Evolutionary conservation across 2,329 filamentous ascomycete genomes (phyloP), one percentile per base, ranked within the genome.

Genomic region (Aspergillus ochraceus): DNA sequence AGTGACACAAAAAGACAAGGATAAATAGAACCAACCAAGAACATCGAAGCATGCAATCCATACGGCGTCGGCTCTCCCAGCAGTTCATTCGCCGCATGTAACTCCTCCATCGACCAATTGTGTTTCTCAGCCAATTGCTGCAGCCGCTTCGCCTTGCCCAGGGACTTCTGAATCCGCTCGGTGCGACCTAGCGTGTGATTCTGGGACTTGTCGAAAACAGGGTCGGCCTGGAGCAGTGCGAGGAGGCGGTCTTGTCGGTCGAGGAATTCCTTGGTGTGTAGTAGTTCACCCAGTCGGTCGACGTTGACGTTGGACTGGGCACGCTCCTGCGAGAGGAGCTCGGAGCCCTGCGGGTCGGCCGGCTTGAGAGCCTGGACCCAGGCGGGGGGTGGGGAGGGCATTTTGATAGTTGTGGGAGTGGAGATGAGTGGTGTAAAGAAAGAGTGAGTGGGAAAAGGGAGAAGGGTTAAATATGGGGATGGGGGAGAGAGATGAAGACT

Each of bases 1-100:
- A n/a, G 6, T 12, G 14, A 6, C 11, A 32, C 10, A 14, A 36
- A 11, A 11, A 42, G 17, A 6, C 14, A 39, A 6, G 6, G 8
- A 12, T 2, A 17, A 39, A 39, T 14, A 3, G 17, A 12, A 70
- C 79, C 51, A 75, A 86, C 84, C 75, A 88, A 74, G 74, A 88
- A 90, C 87, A 90, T 90, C 70, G 78, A 81, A 55, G 88, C 87
- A 70, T 92, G 90, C 2, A 93, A 80, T 1, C 85, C 88, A 68
- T 91, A 91, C 1, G 90, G 90, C 2, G 86, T 88, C 2, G 88
- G 88, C 77, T 93, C 90, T 59, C 85, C 86, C 65, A 92, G 84
- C 60, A 93, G 80, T 14, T 90, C 86, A 66, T 86, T 86, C 58
- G 90, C 90, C 56, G 81, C 79, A 36, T 80, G 71, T 65, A 85